These are phyloP conservation scores for Rhizopus sp. DNA, from an alignment of 371 early-diverging fungal species.

Conservation along the genomic window DNA sequence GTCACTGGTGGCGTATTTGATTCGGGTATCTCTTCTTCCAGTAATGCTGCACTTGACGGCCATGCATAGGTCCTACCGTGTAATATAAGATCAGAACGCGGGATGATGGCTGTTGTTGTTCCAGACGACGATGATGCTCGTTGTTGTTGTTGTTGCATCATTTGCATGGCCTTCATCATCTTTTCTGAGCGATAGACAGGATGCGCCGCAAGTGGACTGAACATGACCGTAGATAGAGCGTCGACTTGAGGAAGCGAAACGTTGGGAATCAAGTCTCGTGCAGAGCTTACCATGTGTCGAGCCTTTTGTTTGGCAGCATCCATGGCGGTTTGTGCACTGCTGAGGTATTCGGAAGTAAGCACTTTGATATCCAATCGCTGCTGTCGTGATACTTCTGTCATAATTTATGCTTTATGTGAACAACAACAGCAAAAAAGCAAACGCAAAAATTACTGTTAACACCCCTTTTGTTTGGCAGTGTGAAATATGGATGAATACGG, in stretches of 20 bases:
- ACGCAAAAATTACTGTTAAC: too few relatives aligned
- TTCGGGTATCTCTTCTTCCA: slow-evolving; percentile 46
- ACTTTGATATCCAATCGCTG: not conserved
- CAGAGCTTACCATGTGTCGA: slow-evolving; percentile 27
- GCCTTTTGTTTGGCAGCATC: slow-evolving; percentile 37
- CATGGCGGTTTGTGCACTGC: slow-evolving; percentile 15
- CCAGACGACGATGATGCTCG: slow-evolving; percentile 9
- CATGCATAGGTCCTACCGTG: slow-evolving; percentile 31
- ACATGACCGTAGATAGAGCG: slow-evolving; percentile 50
- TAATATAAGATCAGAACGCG: slow-evolving; percentile 16
- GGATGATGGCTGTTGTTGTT: slow-evolving; percentile 39
- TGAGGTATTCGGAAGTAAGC: not conserved
- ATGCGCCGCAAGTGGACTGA: slow-evolving; percentile 50
- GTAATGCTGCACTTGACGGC: slow-evolving; percentile 44
- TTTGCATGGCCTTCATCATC: slow-evolving; percentile 32
- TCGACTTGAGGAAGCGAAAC: slow-evolving; percentile 40
- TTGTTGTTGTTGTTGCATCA: not conserved
- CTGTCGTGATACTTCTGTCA: too few relatives aligned
- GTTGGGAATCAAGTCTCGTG: slow-evolving; percentile 38
- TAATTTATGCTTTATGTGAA: too few relatives aligned
- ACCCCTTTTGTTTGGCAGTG: too few relatives aligned
- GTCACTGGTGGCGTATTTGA: slow-evolving; percentile 50
- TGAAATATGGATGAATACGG: too few relatives aligned
- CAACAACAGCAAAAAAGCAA: too few relatives aligned
- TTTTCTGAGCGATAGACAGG: slow-evolving; percentile 50